phyloP scores from a whole-genome alignment of 2,329 filamentous ascomycete genomes.

The Aspergillus hortae region DNA sequence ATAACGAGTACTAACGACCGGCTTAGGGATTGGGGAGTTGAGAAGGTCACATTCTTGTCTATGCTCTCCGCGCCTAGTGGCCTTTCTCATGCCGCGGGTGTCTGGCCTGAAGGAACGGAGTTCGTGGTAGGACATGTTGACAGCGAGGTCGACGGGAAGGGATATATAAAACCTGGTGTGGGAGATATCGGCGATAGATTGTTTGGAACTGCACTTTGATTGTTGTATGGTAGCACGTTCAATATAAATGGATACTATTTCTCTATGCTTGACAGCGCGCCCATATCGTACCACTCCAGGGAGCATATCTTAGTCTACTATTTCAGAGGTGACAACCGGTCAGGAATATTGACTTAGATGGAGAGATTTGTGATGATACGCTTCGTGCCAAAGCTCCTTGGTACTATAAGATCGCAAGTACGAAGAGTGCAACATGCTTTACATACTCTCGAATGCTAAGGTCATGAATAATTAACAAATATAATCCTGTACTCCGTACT shows the following conservation, averaged over 20 bases:
- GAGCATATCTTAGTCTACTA: no score
- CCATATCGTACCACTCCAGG: no score
- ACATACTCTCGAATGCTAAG: no score
- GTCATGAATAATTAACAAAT: neutral
- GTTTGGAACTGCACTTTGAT: constrained; percentile 19
- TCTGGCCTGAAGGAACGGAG: constrained; percentile 23
- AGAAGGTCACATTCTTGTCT: constrained; percentile 25
- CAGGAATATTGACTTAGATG: no score
- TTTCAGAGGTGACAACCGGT: no score
- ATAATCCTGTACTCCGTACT: neutral
- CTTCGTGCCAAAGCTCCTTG: no score
- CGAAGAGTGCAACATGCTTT: no score
- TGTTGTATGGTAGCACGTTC: no score
- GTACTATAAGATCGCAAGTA: no score
- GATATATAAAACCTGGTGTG: constrained; percentile 25
- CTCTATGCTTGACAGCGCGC: no score
- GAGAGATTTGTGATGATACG: no score
- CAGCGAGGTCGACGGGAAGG: constrained; percentile 19
- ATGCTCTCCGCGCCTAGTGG: constrained; percentile 20
- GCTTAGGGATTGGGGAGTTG: constrained; percentile 24
- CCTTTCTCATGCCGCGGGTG: constrained; percentile 17
- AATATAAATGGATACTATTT: no score
- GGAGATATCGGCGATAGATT: constrained; percentile 29
- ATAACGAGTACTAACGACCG: neutral
- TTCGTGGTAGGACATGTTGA: constrained; percentile 26